phyloP scores from a whole-genome alignment of 768 basidiomycete genomes.

The Leccinum obscurum region DNA sequence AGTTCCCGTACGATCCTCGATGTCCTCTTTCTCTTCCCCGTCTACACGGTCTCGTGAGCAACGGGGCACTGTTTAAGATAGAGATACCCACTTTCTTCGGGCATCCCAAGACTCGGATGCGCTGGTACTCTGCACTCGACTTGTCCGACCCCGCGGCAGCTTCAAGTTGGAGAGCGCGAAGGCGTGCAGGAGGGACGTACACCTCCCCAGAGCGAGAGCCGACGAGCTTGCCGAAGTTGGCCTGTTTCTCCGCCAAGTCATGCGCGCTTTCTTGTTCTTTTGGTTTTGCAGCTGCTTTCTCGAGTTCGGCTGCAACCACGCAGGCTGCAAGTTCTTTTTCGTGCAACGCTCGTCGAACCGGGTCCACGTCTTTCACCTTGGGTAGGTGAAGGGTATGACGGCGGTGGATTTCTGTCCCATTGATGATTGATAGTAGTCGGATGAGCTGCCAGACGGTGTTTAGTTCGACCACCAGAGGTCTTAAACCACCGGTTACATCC shows the following conservation, averaged over 20 bases:
- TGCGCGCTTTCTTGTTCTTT: slow-evolving; percentile 46
- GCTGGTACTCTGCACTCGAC: slow-evolving; percentile 84
- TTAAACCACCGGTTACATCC: too few species aligned
- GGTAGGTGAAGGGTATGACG: slow-evolving; percentile 33
- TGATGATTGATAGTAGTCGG: too few species aligned
- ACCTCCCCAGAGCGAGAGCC: slow-evolving; percentile 90
- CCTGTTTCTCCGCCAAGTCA: slow-evolving; percentile 63
- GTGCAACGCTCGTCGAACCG: slow-evolving; percentile 72
- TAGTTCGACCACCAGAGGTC: too few species aligned
- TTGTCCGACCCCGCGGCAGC: slow-evolving; percentile 82
- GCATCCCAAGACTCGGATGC: slow-evolving; percentile 91
- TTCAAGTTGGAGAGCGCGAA: slow-evolving; percentile 74
- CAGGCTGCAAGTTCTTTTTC: slow-evolving; percentile 77
- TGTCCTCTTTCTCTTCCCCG: slow-evolving; percentile 80
- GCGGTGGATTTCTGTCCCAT: too few species aligned
- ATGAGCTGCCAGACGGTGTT: too few species aligned
- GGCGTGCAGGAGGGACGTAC: slow-evolving; percentile 93
- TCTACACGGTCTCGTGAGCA: slow-evolving; percentile 37
- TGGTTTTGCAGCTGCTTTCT: slow-evolving; percentile 53
- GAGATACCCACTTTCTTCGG: slow-evolving; percentile 47
- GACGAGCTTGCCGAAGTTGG: slow-evolving; percentile 87
- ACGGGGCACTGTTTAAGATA: slow-evolving; percentile 26
- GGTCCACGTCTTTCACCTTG: slow-evolving; percentile 73
- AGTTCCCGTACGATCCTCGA: slow-evolving; percentile 93
- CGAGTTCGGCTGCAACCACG: slow-evolving; percentile 66